Percentiles rank a stretch among this genome's conserved stretches.
phyloP scores from a whole-genome alignment of 306 rosid genomes.

The Abrus precatorius region DNA sequence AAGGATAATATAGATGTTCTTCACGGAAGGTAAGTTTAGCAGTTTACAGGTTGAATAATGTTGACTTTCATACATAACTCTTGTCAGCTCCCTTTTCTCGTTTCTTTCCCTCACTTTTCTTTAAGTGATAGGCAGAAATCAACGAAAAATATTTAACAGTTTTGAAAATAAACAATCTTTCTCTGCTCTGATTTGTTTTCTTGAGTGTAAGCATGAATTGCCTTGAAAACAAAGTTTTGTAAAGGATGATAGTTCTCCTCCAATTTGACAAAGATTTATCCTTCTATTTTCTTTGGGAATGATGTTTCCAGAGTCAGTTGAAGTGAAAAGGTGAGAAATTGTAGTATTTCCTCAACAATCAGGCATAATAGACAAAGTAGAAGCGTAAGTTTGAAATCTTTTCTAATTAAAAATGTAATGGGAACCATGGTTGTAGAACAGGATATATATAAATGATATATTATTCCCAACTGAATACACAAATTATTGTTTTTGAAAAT shows the following conservation, averaged over 20 bases:
- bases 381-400: background rate
- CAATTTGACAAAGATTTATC: constrained; percentile 15
- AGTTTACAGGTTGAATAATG: background rate
- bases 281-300: constrained; percentile 15
- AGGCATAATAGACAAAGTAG: constrained; percentile 9
- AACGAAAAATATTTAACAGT: background rate
- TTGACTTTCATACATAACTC: background rate
- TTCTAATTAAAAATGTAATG: background rate
- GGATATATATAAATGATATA: background rate
- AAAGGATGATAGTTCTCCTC: constrained; percentile 4
- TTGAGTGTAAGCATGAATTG: constrained; percentile 20
- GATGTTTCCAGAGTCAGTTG: constrained; percentile 27
- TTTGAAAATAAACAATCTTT: background rate
- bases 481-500: constrained; percentile 6
- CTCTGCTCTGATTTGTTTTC: constrained; percentile 14
- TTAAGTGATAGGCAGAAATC: background rate
- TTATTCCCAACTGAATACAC: constrained; percentile 3
- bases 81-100: constrained; percentile 8
- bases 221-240: background rate
- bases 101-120: background rate
- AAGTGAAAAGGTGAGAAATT: constrained; percentile 2
- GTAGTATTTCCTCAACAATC: constrained; percentile 16
- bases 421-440: background rate
- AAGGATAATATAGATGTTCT: constrained; percentile 86
- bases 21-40: constrained; percentile 81